Evolutionary conservation across 108 stramenopile genomes (phyloP), one percentile per base, ranked within the genome.

Genomic region (Craspedostauros australis): DNA sequence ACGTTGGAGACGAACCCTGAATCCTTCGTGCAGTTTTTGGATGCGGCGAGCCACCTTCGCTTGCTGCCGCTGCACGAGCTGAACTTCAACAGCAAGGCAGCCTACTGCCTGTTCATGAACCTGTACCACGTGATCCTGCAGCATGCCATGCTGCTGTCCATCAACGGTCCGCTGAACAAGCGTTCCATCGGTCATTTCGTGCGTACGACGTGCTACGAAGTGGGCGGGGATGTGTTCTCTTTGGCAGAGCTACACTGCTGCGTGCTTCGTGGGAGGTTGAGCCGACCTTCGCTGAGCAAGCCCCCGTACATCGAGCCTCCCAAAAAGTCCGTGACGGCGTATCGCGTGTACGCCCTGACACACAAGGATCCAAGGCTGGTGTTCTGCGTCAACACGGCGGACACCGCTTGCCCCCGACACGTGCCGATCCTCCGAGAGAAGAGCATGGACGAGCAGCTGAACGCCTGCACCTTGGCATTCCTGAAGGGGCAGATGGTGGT

Each of bases 181-280:
- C 67, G 80, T 50, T 65, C 73, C n/a, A 48, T 70, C 11, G 62
- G 47, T 16, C 73, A 75, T 34, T 88, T 95, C 43, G 82, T 84
- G 81, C 68, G 86, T 31, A 76, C 81, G 31, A 70, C 82, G 28
- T 94, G 90, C 44, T 97, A 97, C 67, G 96, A 97, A 61, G 84
- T 94, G 26, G 94, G 93, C 14, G 70, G 77, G 7, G 96, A 97
- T 56, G 86, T 97, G 0, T 97, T 97, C 65, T 92, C 92, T n/a
- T 67, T 97, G 30, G 77, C 93, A 15, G 96, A 97, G 62, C 72
- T 97, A 14, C 88, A 94, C 42, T 79, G 88, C 41, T 91, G 82
- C 51, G 79, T 95, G 2, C 68, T 94, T 53, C 72, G 95, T 33
- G 95, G 95, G 2, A 82, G 74, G 43, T 61, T 84, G 66, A 64